phyloP scores from a whole-genome alignment of 2,329 filamentous ascomycete genomes.

The Colletotrichum zoysiae region DNA sequence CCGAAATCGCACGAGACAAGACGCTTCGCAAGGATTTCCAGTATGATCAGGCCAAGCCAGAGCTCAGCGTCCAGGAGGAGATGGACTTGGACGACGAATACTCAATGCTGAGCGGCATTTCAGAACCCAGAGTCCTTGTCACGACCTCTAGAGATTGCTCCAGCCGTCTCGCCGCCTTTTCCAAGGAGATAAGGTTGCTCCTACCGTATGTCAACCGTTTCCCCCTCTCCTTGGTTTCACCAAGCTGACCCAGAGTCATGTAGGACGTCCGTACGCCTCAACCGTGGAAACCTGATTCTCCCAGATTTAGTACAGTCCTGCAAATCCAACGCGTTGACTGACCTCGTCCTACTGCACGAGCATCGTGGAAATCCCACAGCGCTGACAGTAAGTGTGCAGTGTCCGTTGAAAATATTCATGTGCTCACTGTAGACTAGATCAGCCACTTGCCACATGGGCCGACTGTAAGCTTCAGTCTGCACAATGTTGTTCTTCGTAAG shows the following conservation, averaged over 20 bases:
- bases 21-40: constrained; percentile 87
- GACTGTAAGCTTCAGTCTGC: constrained; percentile 87
- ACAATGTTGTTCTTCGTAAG: constrained; percentile 84
- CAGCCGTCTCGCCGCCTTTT: constrained; percentile 86
- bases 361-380: constrained; percentile 93
- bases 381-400: constrained; percentile 65
- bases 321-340: constrained; percentile 82
- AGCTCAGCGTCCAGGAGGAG: constrained; percentile 75
- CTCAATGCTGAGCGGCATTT: constrained; percentile 87
- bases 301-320: constrained; percentile 87
- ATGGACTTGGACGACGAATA: constrained; percentile 91
- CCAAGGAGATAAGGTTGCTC: constrained; percentile 87
- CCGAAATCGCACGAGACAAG: constrained; percentile 88
- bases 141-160: constrained; percentile 93
- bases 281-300: constrained; percentile 90
- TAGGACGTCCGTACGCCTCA: constrained; percentile 82
- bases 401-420: constrained; percentile 83
- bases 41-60: constrained; percentile 87
- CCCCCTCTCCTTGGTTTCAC: constrained; percentile 61
- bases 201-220: constrained; percentile 63
- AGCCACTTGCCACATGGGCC: constrained; percentile 85
- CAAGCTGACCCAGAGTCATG: constrained; percentile 65
- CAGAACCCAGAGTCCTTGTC: constrained; percentile 71
- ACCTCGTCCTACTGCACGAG: constrained; percentile 90
- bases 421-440: constrained; percentile 61